Conservation (phyloP, 768 basidiomycete species). For the Pleurotus ostreatus region DNA sequence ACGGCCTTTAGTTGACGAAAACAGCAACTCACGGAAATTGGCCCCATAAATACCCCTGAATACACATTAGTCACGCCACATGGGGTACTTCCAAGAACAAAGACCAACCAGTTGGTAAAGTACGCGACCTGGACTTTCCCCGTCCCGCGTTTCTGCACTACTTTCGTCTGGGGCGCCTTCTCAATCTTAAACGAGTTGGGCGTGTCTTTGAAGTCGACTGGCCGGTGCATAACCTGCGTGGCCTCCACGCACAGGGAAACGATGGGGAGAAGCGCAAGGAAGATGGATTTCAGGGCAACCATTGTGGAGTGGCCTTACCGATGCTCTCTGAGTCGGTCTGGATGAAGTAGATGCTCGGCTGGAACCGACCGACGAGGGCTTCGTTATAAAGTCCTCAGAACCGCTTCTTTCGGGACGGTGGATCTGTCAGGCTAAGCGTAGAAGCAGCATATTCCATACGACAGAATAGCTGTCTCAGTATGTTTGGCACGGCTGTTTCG, state of each 20-base stretch:
- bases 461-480: not conserved
- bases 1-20: slow-evolving; percentile 6
- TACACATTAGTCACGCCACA: not conserved
- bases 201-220: slow-evolving; percentile 39
- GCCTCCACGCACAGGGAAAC: slow-evolving; percentile 22
- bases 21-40: slow-evolving; percentile 49
- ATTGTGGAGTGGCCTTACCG: slow-evolving; percentile 4
- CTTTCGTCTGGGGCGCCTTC: slow-evolving; percentile 30
- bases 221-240: slow-evolving; percentile 54
- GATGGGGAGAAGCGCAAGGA: slow-evolving; percentile 7
- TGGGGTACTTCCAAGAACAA: slow-evolving; percentile 4
- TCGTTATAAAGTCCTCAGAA: not conserved
- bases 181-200: slow-evolving; percentile 29
- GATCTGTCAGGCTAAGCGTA: not conserved
- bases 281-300: slow-evolving; percentile 3
- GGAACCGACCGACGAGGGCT: not conserved
- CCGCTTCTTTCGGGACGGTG: not conserved
- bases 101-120: slow-evolving; percentile 49
- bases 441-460: slow-evolving; percentile 1
- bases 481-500: slow-evolving; percentile 5
- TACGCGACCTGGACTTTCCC: slow-evolving; percentile 44
- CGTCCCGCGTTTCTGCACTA: slow-evolving; percentile 35
- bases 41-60: slow-evolving; percentile 54
- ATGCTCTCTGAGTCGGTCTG: too few species aligned
- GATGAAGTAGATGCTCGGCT: too few species aligned